Percentiles rank a stretch among this genome's conserved stretches.
These are phyloP conservation scores for Saccharomyces hybrid DNA, from an alignment of 1,139 yeast genomes.

Conservation along the genomic window DNA sequence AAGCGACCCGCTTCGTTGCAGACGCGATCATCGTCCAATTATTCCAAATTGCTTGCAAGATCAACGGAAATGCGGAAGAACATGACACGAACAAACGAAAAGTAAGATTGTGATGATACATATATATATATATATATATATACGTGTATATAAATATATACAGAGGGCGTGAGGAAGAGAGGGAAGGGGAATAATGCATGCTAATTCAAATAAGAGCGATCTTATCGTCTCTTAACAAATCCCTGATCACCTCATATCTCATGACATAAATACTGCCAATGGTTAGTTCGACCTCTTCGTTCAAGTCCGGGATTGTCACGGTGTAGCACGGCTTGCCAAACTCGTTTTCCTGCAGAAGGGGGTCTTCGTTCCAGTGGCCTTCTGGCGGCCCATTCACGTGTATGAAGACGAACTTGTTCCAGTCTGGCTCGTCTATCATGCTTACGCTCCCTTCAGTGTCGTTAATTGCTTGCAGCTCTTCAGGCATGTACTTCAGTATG, in stretches of 20 bases:
- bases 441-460: slow-evolving; percentile 68
- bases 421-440: slow-evolving; percentile 74
- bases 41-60: not conserved
- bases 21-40: not conserved
- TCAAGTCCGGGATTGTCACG: slow-evolving; percentile 28
- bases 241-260: slow-evolving; percentile 44
- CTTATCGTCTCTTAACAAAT: slow-evolving; percentile 22
- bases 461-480: slow-evolving; percentile 59
- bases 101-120: not conserved
- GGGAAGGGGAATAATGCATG: not conserved
- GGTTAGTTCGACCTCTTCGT: slow-evolving; percentile 56
- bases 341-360: slow-evolving; percentile 18
- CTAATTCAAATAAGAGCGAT: slow-evolving; percentile 22
- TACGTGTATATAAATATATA: not conserved
- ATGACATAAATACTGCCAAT: slow-evolving; percentile 69
- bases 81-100: not conserved
- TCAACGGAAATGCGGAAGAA: slow-evolving; percentile 1
- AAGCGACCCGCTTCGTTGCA: not conserved
- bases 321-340: slow-evolving; percentile 24
- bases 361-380: slow-evolving; percentile 32
- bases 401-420: slow-evolving; percentile 68
- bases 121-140: not conserved
- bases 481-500: slow-evolving; percentile 63
- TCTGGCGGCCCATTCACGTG: slow-evolving; percentile 37
- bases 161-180: too few species aligned